phyloP scores from a whole-genome alignment of 2,329 filamentous ascomycete species.

The Lizonia empirigonia region DNA sequence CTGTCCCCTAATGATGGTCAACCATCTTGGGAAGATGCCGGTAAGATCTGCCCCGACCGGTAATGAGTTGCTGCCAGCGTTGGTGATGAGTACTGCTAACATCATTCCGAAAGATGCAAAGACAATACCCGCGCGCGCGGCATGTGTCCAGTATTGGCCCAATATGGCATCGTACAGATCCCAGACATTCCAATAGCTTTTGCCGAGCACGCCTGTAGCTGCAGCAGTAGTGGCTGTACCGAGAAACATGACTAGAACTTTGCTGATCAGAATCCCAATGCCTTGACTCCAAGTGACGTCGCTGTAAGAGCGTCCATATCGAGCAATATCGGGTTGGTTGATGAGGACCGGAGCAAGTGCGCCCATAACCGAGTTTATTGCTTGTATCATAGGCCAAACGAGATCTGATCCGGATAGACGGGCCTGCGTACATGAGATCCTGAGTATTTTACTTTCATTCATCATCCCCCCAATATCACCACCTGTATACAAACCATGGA shows the following conservation, averaged over 20 bases:
- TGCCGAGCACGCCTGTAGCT: conserved; percentile 44
- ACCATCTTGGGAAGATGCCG: conserved; percentile 50
- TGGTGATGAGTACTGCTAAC: conserved; percentile 53
- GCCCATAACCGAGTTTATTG: conserved; percentile 51
- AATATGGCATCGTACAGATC: conserved; percentile 53
- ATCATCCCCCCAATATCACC: background rate
- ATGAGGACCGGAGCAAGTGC: conserved; percentile 50
- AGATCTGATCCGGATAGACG: conserved; percentile 23
- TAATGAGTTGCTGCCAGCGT: conserved; percentile 51
- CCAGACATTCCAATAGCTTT: conserved; percentile 54
- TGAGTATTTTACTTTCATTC: background rate
- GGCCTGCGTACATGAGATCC: conserved; percentile 3
- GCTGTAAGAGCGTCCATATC: conserved; percentile 45
- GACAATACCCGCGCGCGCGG: conserved; percentile 50
- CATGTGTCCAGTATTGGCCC: conserved; percentile 47
- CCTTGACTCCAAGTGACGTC: conserved; percentile 42
- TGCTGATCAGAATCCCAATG: conserved; percentile 47
- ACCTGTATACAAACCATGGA: conserved; percentile 5
- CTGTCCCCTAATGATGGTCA: conserved; percentile 53
- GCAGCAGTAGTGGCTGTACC: conserved; percentile 49
- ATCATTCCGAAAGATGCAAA: conserved; percentile 45
- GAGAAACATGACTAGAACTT: conserved; percentile 50
- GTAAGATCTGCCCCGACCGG: conserved; percentile 52
- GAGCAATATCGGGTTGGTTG: conserved; percentile 52
- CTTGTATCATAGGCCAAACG: conserved; percentile 29